Base-by-base conservation (phyloP, 2,329 filamentous ascomycete species). In the Botrytis aclada region DNA sequence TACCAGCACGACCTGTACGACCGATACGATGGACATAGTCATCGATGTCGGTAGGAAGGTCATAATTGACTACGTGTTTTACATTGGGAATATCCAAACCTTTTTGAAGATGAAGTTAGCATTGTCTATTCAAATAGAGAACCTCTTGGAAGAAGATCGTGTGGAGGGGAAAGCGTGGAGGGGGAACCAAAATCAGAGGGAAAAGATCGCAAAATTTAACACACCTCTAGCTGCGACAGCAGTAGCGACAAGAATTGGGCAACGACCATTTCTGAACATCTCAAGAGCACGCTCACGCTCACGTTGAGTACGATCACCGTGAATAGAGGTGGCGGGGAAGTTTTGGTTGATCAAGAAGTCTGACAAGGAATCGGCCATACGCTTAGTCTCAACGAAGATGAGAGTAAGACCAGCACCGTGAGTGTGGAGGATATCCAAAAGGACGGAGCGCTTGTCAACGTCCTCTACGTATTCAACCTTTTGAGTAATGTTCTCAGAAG, bases 401-500 rank as follows among this genome's bases (percentile, higher is more conserved):
- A 99, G 87, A 25, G 95, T 98, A 75, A 98, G 88, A 81, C 95
- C 95, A 75, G 86, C 92, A 74, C 91, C 93, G 80, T 98, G 94
- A 60, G 94, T 97, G 88, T 98, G 95, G 72, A 99, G 91, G 77
- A 99, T 98, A 80, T 99, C 96, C 74, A 99, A 89, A 66, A 99
- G 90, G 76, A 98, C 95, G 72, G 96, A 98, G 82, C 95, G 94
- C 91, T 99, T 99, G 88, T 99, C 96, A 76, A 89, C 85, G 80
- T 98, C 96, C 85, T 98, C 95, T 74, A 98, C 93, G 79, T 98
- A 98, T 85, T 98, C 95, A 72, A 99, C 90, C 88, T 97, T 97
- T 85, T 99, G 96, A 72, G 96, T 98, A 76, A 99, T 98, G 88
- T 98, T 99, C 89, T 98, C 95, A n/a, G 96, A 98, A 45, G 96